These are phyloP conservation scores for Salvia sclarea DNA, from an alignment of 305 asterid species.

Conservation along the genomic window DNA sequence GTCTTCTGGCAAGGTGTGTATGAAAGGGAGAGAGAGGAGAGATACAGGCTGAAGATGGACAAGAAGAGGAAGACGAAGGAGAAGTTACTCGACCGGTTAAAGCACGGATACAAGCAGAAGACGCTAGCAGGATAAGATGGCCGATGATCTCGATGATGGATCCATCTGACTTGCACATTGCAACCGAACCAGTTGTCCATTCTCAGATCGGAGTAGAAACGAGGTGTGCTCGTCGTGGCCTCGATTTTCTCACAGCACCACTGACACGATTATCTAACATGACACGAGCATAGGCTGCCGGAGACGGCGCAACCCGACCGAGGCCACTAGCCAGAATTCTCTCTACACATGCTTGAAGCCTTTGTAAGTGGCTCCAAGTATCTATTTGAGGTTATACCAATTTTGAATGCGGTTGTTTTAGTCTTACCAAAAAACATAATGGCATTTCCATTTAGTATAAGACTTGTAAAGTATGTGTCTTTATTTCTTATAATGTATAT, in stretches of 20 bases:
- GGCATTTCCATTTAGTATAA: slow-evolving; percentile 18
- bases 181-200: slow-evolving; percentile 36
- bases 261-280: slow-evolving; percentile 37
- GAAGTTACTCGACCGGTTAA: slow-evolving; percentile 73
- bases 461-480: slow-evolving; percentile 12
- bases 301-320: slow-evolving; percentile 28
- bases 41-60: slow-evolving; percentile 89
- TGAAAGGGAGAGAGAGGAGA: slow-evolving; percentile 89
- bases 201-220: slow-evolving; percentile 25
- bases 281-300: slow-evolving; percentile 33
- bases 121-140: slow-evolving; percentile 61
- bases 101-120: slow-evolving; percentile 82
- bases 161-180: slow-evolving; percentile 23
- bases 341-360: slow-evolving; percentile 31
- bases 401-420: slow-evolving; percentile 29
- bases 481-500: slow-evolving; percentile 32
- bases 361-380: slow-evolving; percentile 32
- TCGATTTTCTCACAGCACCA: slow-evolving; percentile 32
- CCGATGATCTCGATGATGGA: slow-evolving; percentile 21
- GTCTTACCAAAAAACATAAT: slow-evolving; percentile 16
- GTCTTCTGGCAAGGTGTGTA: slow-evolving; percentile 92
- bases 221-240: slow-evolving; percentile 6
- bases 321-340: not conserved
- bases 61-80: slow-evolving; percentile 85
- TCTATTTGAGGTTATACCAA: slow-evolving; percentile 24